Base-by-base conservation (phyloP, 164 flowering plant genomes). In the Paratinospora sagittata region DNA sequence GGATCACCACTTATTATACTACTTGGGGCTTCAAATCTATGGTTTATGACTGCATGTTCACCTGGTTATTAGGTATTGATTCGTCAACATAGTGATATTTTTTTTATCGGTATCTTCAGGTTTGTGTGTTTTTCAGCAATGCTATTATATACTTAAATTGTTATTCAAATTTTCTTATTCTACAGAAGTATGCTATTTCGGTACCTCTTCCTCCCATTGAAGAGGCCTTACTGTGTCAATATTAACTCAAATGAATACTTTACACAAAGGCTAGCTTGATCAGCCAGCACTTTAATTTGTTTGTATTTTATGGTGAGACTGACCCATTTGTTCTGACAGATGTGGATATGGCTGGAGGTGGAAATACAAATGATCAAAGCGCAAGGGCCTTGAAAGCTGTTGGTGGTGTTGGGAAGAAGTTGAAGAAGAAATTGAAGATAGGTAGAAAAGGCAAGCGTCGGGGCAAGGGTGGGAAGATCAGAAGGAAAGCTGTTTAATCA, bases 381-480 rank as follows among this genome's bases (percentile, higher is more conserved):
- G 45, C 65, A 0, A 73, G 67, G 34, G 72, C 69, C 65, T 73
- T 84, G 45, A 81, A 84, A 52, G 79, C 83, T 58, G 61, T 58
- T 69, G 81, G 81, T 23, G 72, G 78, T 24, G 45, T 82, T 68
- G 81, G 81, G 17, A 84, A 78, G 80, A 84, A 81, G 80, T 58
- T 66, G 72, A 84, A 84, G 63, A 80, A 79, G 77, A 77, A 73
- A 73, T 52, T 74, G 27, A 84, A 81, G 79, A 47, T 80, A 47
- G 81, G 73, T 70, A 49, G 41, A n/a, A n/a, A n/a, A 67, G 72
- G 75, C 73, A 79, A 79, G 76, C 66, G 72, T 30, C 79, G 63
- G 5, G 77, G 78, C 14, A 78, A 76, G 74, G 79, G n/a, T n/a
- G n/a, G 82, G 52, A 83, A 79, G 78, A 71, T 72, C 47, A 76